phyloP scores from a whole-genome alignment of 2,329 filamentous ascomycete species.

The Penicillium hordei region DNA sequence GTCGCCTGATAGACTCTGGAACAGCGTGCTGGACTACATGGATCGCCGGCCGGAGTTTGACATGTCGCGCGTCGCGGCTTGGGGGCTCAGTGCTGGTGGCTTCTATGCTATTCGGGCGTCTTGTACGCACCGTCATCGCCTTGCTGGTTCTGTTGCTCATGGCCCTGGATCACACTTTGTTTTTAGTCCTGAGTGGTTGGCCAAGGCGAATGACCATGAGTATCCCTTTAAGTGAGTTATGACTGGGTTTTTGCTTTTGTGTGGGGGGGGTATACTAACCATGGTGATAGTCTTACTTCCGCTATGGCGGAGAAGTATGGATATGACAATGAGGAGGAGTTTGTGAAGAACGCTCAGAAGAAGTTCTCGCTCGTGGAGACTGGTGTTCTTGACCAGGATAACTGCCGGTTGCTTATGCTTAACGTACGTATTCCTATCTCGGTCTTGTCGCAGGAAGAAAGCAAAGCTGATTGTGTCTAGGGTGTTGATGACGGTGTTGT shows the following conservation, averaged over 20 bases:
- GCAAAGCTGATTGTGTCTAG: constrained; percentile 33
- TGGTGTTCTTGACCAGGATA: constrained; percentile 57
- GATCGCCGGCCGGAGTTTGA: constrained; percentile 53
- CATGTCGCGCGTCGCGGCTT: constrained; percentile 57
- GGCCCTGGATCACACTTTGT: constrained; percentile 65
- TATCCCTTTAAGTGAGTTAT: constrained; percentile 58
- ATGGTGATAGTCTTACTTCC: constrained; percentile 48
- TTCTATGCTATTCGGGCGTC: constrained; percentile 69
- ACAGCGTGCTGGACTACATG: constrained; percentile 63
- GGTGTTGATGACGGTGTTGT: constrained; percentile 64
- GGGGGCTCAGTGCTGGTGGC: constrained; percentile 66
- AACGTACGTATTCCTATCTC: constrained; percentile 48
- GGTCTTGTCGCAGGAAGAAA: background rate
- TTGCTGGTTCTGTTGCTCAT: constrained; percentile 61
- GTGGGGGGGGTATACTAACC: background rate
- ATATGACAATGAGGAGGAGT: constrained; percentile 57
- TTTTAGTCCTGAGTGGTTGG: constrained; percentile 60
- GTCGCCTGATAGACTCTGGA: constrained; percentile 62
- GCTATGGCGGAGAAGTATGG: constrained; percentile 64
- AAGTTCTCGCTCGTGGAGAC: constrained; percentile 64
- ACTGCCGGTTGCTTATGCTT: constrained; percentile 59
- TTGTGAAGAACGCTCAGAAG: constrained; percentile 55
- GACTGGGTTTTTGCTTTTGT: background rate
- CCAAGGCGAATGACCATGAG: constrained; percentile 63
- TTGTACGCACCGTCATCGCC: constrained; percentile 59